These are phyloP conservation scores for Rhodotorula diobovata DNA, from an alignment of 768 basidiomycete genomes.

Conservation along the genomic window DNA sequence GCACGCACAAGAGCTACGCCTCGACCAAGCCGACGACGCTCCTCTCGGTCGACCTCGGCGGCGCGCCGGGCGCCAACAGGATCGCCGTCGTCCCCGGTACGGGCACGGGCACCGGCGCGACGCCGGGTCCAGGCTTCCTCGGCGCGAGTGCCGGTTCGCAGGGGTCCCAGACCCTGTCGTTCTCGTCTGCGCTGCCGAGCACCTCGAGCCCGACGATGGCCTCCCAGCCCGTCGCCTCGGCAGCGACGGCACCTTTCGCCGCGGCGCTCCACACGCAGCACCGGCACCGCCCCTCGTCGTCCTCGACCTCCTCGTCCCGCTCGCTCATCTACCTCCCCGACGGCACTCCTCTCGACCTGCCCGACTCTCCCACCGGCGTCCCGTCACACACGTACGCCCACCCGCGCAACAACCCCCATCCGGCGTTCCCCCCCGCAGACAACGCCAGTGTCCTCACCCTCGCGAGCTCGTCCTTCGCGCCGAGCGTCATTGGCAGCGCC, in stretches of 20 bases:
- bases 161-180: neutral
- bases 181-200: slow-evolving; percentile 53
- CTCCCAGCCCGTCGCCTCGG: neutral
- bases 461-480: slow-evolving; percentile 81
- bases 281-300: slow-evolving; percentile 5
- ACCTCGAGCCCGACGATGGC: too few relatives aligned
- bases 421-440: slow-evolving; percentile 80
- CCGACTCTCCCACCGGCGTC: slow-evolving; percentile 15
- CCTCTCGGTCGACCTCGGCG: slow-evolving; percentile 70
- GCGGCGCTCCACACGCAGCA: neutral
- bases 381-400: slow-evolving; percentile 87
- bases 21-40: slow-evolving; percentile 94
- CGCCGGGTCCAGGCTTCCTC: neutral
- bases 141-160: too few relatives aligned
- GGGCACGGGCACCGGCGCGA: slow-evolving; percentile 2
- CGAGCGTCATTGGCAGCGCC: slow-evolving; percentile 42
- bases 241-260: neutral
- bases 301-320: slow-evolving; percentile 8
- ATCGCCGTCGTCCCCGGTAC: slow-evolving; percentile 51
- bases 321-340: neutral
- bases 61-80: slow-evolving; percentile 50
- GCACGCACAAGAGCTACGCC: slow-evolving; percentile 48
- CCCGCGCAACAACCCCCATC: slow-evolving; percentile 90
- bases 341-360: neutral
- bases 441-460: slow-evolving; percentile 90